These are phyloP conservation scores for Allomyces arbusculus DNA, from an alignment of 192 early-diverging fungal genomes.

Conservation along the genomic window DNA sequence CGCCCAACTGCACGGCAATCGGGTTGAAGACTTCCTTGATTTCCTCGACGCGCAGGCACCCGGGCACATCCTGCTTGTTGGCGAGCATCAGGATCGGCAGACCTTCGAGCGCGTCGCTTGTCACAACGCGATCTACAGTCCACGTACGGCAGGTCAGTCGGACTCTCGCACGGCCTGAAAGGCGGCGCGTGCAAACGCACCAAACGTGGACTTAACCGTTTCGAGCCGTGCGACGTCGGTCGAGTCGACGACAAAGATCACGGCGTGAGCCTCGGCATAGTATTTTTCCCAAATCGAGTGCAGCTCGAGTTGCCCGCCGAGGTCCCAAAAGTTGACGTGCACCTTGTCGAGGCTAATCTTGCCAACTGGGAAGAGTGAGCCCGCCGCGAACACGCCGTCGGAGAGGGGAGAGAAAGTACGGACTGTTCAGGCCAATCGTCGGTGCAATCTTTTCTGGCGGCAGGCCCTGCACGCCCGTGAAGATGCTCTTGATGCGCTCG, in stretches of 20 bases:
- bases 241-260: conserved; percentile 86
- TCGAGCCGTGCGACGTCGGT: conserved; percentile 59
- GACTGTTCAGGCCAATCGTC: conserved; percentile 85
- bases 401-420: conserved; percentile 5
- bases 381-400: background rate
- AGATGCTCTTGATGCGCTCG: conserved; percentile 71
- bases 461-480: conserved; percentile 46
- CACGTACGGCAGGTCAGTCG: conserved; percentile 6
- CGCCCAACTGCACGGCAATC: conserved; percentile 62
- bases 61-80: conserved; percentile 76
- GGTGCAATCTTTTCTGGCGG: conserved; percentile 77
- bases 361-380: conserved; percentile 29
- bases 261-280: conserved; percentile 77
- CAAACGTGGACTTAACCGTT: conserved; percentile 52
- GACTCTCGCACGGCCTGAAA: background rate
- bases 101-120: conserved; percentile 49
- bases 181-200: conserved; percentile 19
- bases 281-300: conserved; percentile 85
- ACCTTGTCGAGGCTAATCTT: conserved; percentile 47
- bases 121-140: conserved; percentile 48
- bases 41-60: conserved; percentile 46
- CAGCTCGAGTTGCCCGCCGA: conserved; percentile 77
- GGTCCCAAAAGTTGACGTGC: conserved; percentile 79
- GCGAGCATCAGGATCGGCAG: conserved; percentile 83
- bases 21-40: conserved; percentile 83